These are phyloP conservation scores for Globisporangium spiculum DNA, from an alignment of 352 stramenopile genomes.

Conservation along the genomic window DNA sequence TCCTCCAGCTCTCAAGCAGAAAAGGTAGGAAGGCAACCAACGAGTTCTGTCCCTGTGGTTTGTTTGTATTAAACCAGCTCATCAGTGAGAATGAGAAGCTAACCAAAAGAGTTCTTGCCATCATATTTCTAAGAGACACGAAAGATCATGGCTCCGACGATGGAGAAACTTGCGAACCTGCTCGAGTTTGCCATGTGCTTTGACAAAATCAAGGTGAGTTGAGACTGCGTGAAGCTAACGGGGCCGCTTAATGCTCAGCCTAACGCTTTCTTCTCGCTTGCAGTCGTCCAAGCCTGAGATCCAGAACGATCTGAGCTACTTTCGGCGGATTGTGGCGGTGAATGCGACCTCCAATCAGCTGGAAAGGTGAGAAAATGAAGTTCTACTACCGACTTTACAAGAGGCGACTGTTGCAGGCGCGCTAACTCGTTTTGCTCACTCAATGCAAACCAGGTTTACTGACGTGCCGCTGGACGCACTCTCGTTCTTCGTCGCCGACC, in stretches of 20 bases:
- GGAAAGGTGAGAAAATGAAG: slow-evolving; percentile 27
- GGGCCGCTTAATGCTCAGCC: background rate
- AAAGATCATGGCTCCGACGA: slow-evolving; percentile 34
- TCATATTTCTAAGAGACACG: slow-evolving; percentile 14
- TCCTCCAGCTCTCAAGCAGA: slow-evolving; percentile 47
- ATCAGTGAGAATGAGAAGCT: background rate
- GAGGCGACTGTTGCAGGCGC: background rate
- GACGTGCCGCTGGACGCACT: slow-evolving; percentile 47
- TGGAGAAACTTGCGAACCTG: slow-evolving; percentile 53
- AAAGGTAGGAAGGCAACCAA: slow-evolving; percentile 27
- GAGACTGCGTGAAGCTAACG: background rate
- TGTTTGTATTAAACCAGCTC: background rate
- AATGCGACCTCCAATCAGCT: slow-evolving; percentile 41
- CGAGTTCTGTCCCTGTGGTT: background rate
- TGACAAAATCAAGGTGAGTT: slow-evolving; percentile 41
- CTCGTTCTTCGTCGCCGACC: slow-evolving; percentile 63
- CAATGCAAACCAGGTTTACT: slow-evolving; percentile 21
- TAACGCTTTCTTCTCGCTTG: background rate
- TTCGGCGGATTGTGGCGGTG: slow-evolving; percentile 43
- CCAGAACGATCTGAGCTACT: slow-evolving; percentile 67
- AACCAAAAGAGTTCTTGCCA: background rate
- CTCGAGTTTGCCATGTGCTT: slow-evolving; percentile 56
- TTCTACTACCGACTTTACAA: background rate
- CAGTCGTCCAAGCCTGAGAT: slow-evolving; percentile 42
- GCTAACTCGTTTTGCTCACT: background rate